Evolutionary conservation across 805 yeast genomes (phyloP), one percentile per base, ranked within the genome.

Genomic region (Candida suzukii): DNA sequence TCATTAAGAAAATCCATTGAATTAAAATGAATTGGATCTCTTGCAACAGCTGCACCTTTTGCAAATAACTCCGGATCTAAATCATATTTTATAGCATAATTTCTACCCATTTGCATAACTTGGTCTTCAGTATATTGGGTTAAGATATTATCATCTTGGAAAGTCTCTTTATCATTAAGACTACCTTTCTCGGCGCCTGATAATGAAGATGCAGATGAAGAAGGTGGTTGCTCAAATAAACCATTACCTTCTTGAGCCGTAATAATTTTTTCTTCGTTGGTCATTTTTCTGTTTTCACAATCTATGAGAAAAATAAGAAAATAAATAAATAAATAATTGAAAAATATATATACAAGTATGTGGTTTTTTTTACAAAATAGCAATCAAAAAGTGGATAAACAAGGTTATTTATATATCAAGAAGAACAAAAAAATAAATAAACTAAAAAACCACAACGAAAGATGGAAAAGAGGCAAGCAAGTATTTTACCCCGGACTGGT

Each of bases 21-120:
- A 53, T 76, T 76, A 60, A 67, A 81, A 3, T 67, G 74, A n/a
- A 47, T 51, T 4, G 87, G 87, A 33, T 64, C 57, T 55, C 87
- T 66, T 3, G 88, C 86, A 37, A 81, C 59, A 6, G 83, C 84
- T 1, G 87, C 88, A 18, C 76, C 88, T 36, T 67, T 67, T 13
- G 76, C 79, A 56, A 81, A 79, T 37, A 80, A 61, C 19, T 76
- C 84, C 3, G 67, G 67, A 47, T 78, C 83, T 52, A 81, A 53
- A 10, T 65, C 70, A 48, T 79, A 66, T 50, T 74, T 74, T 26
- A 60, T 46, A 18, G 87, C 86, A 58, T 80, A 81, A 44, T 72
- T 71, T 48, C 83, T 67, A 31, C 87, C 87, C 85, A 80, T 80
- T 45, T 70, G 72, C 76, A 75, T 76, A 7, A 76, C 83, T 53